Evolutionary conservation across 176 grass and related monocot genomes (phyloP).

Genomic region (Cenchrus purpureus): DNA sequence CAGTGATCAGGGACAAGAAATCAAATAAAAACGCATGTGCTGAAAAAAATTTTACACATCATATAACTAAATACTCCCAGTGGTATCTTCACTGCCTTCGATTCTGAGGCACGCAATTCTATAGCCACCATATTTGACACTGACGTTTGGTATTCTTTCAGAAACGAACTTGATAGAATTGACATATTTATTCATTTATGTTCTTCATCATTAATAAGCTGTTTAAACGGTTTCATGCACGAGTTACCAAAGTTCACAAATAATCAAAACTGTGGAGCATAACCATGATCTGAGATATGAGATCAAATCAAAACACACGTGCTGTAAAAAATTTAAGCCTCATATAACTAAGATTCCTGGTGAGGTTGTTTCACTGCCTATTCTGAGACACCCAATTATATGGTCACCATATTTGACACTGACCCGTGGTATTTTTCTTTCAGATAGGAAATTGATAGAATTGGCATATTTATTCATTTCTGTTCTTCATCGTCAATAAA

Average conservation of each 20-base stretch:
- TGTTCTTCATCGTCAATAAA: too few relatives aligned
- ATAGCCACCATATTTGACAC: background rate
- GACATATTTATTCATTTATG: background rate
- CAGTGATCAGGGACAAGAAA: too few relatives aligned
- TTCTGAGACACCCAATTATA: too few relatives aligned
- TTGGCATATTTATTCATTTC: too few relatives aligned
- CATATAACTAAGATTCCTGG: too few relatives aligned
- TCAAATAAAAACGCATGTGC: background rate
- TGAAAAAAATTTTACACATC: background rate
- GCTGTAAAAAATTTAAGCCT: too few relatives aligned
- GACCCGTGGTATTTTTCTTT: too few relatives aligned
- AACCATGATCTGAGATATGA: too few relatives aligned
- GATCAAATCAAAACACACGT: background rate
- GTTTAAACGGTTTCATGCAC: too few relatives aligned
- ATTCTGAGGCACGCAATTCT: background rate
- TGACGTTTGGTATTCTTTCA: background rate
- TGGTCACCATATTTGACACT: too few relatives aligned
- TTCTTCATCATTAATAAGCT: background rate
- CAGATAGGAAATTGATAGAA: too few relatives aligned
- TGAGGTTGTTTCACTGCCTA: too few relatives aligned
- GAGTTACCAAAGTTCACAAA: constrained; percentile 11
- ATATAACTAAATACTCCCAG: background rate
- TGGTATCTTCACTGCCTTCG: background rate
- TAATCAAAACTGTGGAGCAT: background rate
- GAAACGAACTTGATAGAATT: background rate